Evolutionary conservation across 176 grass and related monocot species (phyloP), one percentile per base, ranked within the genome.

Genomic region (Juncus inflexus): DNA sequence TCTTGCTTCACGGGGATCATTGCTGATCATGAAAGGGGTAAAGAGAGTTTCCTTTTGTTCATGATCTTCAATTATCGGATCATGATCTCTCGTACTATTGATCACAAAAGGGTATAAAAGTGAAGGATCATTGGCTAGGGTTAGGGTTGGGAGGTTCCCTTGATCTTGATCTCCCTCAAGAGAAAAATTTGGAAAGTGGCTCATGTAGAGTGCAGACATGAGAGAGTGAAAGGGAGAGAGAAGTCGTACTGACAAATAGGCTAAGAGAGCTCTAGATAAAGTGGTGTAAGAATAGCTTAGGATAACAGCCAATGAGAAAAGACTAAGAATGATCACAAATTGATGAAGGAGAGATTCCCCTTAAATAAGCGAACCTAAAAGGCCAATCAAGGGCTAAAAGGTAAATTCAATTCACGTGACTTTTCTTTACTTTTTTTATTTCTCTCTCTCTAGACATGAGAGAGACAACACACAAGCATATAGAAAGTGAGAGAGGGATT

Each of bases 191-290:
- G 78, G 85, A 69, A 95, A 50, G 58, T 95, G 83, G 77, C 80
- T 95, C 86, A 95, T 84, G 79, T 86, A 90, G 77, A 83, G 77
- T 65, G 79, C 55, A 81, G 86, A 81, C 74, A 84, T 85, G 70
- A 61, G 73, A 65, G 54, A 77, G 50, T 56, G 45, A 10, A 54
- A 72, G 37, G 61, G 61, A 74, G 58, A 78, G 62, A 15, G 36
- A 28, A 52, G n/a, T 51, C 65, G 66, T 65, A 69, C 78, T 41
- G n/a, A 47, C 38, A 49, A n/a, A 13, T 60, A 75, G 41, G n/a
- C 4, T 47, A 9, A 62, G 42, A 69, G 1, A 50, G 35, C 35
- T 40, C 8, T 40, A 3, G 28, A 28, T 47, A 58, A n/a, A 12
- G 72, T 72, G 67, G 42, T 67, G 5, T 58, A 77, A 58, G 51